Base-by-base conservation (phyloP, 768 basidiomycete genomes). In the Agaricus subrufescens region DNA sequence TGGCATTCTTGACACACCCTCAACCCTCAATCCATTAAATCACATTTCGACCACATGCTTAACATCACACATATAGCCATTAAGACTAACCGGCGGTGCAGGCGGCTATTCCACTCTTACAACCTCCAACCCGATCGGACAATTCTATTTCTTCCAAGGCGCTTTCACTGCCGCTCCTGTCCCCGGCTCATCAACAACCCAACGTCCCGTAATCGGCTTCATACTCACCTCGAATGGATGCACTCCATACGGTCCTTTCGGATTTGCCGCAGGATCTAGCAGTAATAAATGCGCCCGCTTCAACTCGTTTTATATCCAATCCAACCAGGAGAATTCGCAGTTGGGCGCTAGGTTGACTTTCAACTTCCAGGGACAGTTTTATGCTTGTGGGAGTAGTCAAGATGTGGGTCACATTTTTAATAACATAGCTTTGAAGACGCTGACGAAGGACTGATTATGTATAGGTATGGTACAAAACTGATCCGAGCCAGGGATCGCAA, bases 61-160 rank as follows among this genome's bases (percentile, higher is more conserved):
- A n/a, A 3, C 49, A 1, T 4, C 25, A 4, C 26, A 11, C 23
- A 26, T 46, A n/a, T 31, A 73, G 72, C 69, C 70, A 11, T 27
- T 73, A 7, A 63, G 69, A 23, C 61, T 66, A 2, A 58, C 59
- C n/a, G 62, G 66, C 26, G 64, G 67, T 14, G 52, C 64, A n/a
- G 46, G 44, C 9, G 63, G 62, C 12, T 58, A 50, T n/a, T 49
- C 70, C 4, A 61, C 68, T 12, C 64, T 72, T 4, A 60, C 57
- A 2, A 69, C 67, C 26, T 61, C 51, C 12, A 69, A 65, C 3
- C 50, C 66, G 15, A 62, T 65, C 26, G 71, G 66, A 2, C 47
- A 62, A 52, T 69, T 71, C 58, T 72, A 71, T 61, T 73, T 74
- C 62, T 62, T 31, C 23, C 65, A 69, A 58, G 68, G 69, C 12